Base-by-base conservation (phyloP, 2,329 filamentous ascomycete species). In the Graphilbum fragrans region DNA sequence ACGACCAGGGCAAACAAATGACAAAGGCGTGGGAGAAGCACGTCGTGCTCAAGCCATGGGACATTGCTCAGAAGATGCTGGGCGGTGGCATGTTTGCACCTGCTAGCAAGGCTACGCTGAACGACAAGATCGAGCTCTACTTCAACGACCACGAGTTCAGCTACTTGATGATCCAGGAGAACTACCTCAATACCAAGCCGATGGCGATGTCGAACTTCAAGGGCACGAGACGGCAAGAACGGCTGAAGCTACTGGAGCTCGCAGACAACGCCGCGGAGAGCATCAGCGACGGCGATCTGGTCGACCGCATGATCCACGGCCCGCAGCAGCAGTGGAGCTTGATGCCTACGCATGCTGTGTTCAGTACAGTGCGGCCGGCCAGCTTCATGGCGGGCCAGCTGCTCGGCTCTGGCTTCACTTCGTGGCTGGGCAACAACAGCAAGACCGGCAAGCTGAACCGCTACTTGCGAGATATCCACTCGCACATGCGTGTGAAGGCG, bases 131-230 rank as follows among this genome's bases (percentile, higher is more conserved):
- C 47, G 90, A 98, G 62, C 76, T 98, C 2, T 98, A 98, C 60
- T 98, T 98, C 69, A 96, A 98, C 59, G 92, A 98, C 53, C 92
- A 98, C 55, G 92, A 98, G 53, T 94, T 96, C 63, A 95, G 87
- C 54, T 92, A 81, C 55, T 69, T 98, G 41, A 96, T 98, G 92
- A 79, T 98, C 37, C 92, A 98, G 58, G 93, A 98, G 60, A 98
- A 98, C 56, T 98, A 98, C 52, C 70, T 98, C 12, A 82, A 78
- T 47, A 87, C 86, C 2, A 85, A 80, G 46, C 92, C 92, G 3
- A 70, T 79, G 46, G 69, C 61, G 5, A 66, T 82, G 12, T 65
- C 84, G 4, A 72, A 67, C 46, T 69, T 67, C 39, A 66, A 37
- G 62, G 65, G 18, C 19, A n/a, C 1, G 81, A 79, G 56, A 68